These are phyloP conservation scores for Penicillium griseofulvum DNA, from an alignment of 2,329 filamentous ascomycete species.

Conservation along the genomic window DNA sequence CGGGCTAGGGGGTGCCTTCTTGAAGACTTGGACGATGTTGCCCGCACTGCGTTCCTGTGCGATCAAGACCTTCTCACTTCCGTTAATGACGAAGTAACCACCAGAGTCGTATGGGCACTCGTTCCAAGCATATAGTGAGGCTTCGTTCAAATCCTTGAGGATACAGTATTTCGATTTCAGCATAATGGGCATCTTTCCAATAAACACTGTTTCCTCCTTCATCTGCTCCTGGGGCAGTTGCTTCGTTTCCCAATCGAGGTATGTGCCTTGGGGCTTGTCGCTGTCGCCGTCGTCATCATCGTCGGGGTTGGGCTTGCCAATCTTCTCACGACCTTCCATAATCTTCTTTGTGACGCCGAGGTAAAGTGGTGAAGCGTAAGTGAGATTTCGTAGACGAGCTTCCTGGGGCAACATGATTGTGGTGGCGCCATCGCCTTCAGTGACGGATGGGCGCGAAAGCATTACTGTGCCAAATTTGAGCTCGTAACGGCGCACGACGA, in stretches of 20 bases:
- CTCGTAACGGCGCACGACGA: constrained; percentile 87
- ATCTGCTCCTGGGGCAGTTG: constrained; percentile 49
- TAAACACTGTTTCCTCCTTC: constrained; percentile 74
- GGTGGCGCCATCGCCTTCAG: constrained; percentile 86
- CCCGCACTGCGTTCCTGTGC: constrained; percentile 96
- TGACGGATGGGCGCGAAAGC: constrained; percentile 85
- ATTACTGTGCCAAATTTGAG: constrained; percentile 90
- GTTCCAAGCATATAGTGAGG: constrained; percentile 84
- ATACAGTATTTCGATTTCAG: constrained; percentile 96
- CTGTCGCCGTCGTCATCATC: constrained; percentile 54
- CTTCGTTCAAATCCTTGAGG: constrained; percentile 76
- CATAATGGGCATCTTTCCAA: constrained; percentile 97
- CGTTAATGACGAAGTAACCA: constrained; percentile 99
- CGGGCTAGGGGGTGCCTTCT: constrained; percentile 88
- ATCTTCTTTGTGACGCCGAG: constrained; percentile 84
- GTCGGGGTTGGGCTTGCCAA: constrained; percentile 62
- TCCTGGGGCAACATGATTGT: constrained; percentile 88
- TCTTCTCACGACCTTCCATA: constrained; percentile 74
- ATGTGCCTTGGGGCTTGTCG: constrained; percentile 44
- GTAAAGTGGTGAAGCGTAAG: constrained; percentile 89
- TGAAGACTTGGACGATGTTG: constrained; percentile 99
- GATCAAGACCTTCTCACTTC: constrained; percentile 96
- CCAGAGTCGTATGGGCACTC: constrained; percentile 98
- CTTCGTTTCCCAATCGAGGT: constrained; percentile 50
- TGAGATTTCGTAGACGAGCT: constrained; percentile 90